Percentiles rank a stretch among this genome's conserved stretches.
Conservation (phyloP, 192 early-diverging fungal species). For the Phlyctochytrium planicorne region DNA sequence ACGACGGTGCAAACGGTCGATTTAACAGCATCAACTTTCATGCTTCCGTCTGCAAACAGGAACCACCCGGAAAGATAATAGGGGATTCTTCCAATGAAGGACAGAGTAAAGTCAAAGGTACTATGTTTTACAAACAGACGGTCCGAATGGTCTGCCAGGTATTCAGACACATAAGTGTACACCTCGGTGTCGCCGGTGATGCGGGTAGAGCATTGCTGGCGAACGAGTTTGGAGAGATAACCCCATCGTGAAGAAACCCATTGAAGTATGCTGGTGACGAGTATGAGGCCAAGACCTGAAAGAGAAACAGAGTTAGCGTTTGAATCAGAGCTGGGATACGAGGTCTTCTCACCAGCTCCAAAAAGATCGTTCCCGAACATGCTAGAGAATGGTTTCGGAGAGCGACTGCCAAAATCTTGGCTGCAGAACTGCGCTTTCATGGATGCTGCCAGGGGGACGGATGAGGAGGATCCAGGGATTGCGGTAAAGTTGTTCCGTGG, state of each 20-base stretch:
- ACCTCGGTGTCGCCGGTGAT: slow-evolving; percentile 11
- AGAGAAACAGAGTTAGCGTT: not conserved
- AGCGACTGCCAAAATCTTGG: too few relatives aligned
- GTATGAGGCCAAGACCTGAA: not conserved
- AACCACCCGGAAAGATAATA: not conserved
- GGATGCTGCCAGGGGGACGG: too few relatives aligned
- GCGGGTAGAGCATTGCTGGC: not conserved
- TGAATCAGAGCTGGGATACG: not conserved
- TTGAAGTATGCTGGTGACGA: not conserved
- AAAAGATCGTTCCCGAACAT: not conserved
- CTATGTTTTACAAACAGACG: not conserved
- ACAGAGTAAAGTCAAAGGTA: too few relatives aligned
- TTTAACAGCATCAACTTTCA: not conserved
- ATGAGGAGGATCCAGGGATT: too few relatives aligned
- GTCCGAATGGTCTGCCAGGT: slow-evolving; percentile 6
- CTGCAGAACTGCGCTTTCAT: too few relatives aligned
- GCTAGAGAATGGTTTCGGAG: too few relatives aligned
- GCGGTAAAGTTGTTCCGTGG: too few relatives aligned
- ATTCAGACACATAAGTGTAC: slow-evolving; percentile 13
- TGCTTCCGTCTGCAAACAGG: slow-evolving; percentile 3
- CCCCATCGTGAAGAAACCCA: not conserved
- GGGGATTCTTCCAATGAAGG: not conserved
- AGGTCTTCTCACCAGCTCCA: not conserved
- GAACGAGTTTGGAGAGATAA: not conserved
- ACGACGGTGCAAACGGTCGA: not conserved